phyloP scores from a whole-genome alignment of 108 stramenopile species.

The Seminavis robusta region DNA sequence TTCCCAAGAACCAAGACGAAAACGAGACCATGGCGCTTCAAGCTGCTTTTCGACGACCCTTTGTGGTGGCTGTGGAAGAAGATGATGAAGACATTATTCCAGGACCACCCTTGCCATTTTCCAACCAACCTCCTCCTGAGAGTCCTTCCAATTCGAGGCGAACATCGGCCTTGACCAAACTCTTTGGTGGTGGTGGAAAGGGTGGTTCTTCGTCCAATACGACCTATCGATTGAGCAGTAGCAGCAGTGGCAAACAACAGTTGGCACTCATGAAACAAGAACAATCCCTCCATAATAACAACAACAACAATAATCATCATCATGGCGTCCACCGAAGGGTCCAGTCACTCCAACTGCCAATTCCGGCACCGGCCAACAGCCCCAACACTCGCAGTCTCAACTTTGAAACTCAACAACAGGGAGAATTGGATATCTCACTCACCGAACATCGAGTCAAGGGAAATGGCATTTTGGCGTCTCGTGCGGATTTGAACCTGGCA shows the following conservation, averaged over 20 bases:
- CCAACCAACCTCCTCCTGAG: not conserved
- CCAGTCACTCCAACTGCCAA: not conserved
- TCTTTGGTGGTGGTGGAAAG: not conserved
- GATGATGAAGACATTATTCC: conserved; percentile 34
- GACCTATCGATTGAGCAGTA: too few species aligned
- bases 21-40: too few species aligned
- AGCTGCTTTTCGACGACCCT: too few species aligned
- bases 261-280: not conserved
- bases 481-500: conserved; percentile 45
- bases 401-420: not conserved
- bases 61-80: conserved; percentile 26
- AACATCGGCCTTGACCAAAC: not conserved
- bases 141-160: not conserved
- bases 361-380: not conserved
- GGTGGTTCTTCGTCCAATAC: too few species aligned
- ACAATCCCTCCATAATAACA: not conserved
- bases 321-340: not conserved
- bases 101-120: conserved; percentile 2
- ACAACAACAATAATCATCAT: not conserved
- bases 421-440: conserved; percentile 3
- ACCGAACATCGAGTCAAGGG: conserved; percentile 32
- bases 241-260: too few species aligned
- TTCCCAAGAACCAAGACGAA: too few species aligned
- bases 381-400: not conserved
- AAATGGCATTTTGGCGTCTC: conserved; percentile 47